Percentiles rank a stretch among this genome's conserved stretches.
These are phyloP conservation scores for Cordyceps tenuipes DNA, from an alignment of 2,329 filamentous ascomycete genomes.

Conservation along the genomic window DNA sequence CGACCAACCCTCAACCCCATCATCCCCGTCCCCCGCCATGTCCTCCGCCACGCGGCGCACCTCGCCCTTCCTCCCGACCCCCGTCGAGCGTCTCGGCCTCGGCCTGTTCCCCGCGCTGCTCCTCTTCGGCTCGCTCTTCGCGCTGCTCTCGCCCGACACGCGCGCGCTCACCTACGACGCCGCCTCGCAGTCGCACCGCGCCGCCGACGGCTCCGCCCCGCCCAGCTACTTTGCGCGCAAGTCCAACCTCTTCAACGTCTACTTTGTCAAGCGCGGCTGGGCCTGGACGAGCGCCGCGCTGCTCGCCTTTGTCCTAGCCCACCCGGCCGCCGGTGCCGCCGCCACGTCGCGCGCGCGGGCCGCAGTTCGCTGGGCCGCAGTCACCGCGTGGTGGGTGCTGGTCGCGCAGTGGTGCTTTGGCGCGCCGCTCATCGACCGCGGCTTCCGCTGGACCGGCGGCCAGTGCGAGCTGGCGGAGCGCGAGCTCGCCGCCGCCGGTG, in stretches of 20 bases:
- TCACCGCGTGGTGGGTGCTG: conserved; percentile 73
- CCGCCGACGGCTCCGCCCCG: conserved; percentile 44
- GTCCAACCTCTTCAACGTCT: conserved; percentile 80
- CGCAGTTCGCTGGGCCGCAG: conserved; percentile 56
- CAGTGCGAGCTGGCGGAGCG: conserved; percentile 58
- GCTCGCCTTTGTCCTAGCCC: conserved; percentile 57
- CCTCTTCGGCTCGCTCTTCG: conserved; percentile 73
- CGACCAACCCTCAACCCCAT: background rate
- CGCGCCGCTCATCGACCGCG: conserved; percentile 78
- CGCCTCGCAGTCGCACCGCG: conserved; percentile 53
- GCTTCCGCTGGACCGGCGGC: conserved; percentile 83
- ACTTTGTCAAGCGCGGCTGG: conserved; percentile 96
- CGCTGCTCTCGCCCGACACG: conserved; percentile 64
- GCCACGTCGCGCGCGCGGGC: conserved; percentile 54
- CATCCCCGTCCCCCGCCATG: conserved; percentile 12
- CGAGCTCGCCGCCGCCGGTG: conserved; percentile 31
- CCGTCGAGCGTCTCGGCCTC: conserved; percentile 57
- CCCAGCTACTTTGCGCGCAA: conserved; percentile 92
- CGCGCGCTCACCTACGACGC: conserved; percentile 56
- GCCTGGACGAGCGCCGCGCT: conserved; percentile 78
- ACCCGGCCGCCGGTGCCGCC: conserved; percentile 45
- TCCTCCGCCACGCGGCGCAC: conserved; percentile 27
- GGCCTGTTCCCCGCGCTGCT: conserved; percentile 69
- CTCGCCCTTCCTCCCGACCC: conserved; percentile 60
- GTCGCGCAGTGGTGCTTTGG: conserved; percentile 96